phyloP scores from a whole-genome alignment of 1,139 yeast species.

The Arxiozyma telluris region DNA sequence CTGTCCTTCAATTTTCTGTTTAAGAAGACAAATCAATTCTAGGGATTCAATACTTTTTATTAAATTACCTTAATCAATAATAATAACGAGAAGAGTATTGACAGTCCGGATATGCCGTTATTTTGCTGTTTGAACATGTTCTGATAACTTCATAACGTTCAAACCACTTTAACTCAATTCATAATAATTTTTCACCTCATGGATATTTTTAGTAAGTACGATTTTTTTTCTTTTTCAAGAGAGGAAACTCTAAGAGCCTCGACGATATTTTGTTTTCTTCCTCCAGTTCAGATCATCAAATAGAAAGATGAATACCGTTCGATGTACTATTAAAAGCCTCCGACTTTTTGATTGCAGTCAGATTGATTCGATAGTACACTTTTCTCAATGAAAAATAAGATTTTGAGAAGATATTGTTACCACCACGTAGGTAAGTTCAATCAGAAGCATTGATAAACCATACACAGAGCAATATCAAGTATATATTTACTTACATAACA shows the following conservation, averaged over 20 bases:
- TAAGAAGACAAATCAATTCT: background rate
- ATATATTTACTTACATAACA: background rate
- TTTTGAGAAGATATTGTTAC: too few relatives aligned
- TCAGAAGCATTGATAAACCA: too few relatives aligned
- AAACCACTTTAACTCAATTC: background rate
- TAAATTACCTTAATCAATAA: background rate
- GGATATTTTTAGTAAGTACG: background rate
- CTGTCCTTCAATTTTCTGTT: background rate
- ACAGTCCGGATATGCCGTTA: background rate
- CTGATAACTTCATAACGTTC: background rate
- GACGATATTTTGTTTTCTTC: background rate
- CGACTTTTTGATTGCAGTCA: too few relatives aligned
- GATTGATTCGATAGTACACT: too few relatives aligned
- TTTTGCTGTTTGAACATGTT: background rate
- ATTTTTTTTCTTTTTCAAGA: background rate
- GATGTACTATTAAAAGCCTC: too few relatives aligned
- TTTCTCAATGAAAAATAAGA: background rate
- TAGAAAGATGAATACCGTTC: too few relatives aligned
- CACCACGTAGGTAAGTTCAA: background rate
- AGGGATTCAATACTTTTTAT: background rate
- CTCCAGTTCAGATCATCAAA: background rate
- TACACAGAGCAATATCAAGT: background rate
- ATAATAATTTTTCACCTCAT: background rate
- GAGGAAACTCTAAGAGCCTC: conserved; percentile 9
- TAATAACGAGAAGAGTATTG: background rate